Evolutionary conservation across 768 basidiomycete species (phyloP), one percentile per base, ranked within the genome.

Genomic region (Suillus luteus): DNA sequence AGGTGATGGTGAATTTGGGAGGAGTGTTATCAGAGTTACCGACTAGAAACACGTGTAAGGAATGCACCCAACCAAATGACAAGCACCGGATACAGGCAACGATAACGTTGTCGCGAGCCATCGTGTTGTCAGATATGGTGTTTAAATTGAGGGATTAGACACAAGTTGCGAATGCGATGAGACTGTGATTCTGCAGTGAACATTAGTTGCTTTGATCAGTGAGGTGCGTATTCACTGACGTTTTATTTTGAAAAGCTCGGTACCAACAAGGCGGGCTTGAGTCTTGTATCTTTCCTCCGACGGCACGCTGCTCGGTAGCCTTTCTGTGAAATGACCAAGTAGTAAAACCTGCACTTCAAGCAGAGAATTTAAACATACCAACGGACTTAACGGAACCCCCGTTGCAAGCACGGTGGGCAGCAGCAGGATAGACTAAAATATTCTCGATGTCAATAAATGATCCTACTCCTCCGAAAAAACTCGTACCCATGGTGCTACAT

Each of bases 11-110:
- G 71, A 92, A 91, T 43, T 75, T 19, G 0, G 83, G 83, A 69
- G 84, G 87, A 9, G 72, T 66, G 65, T 91, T 85, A 10, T 89
- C 90, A n/a, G 87, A 89, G 69, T 88, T 83, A 31, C 90, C 89
- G 66, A 87, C 88, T 90, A 62, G 60, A 15, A 55, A 46, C 62
- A 59, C 11, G 64, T n/a, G 44, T 31, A 27, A 9, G 40, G 24
- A 31, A 55, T n/a, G 9, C 5, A 52, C 12, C 1, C 27, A 22
- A 24, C 14, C 7, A 17, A 5, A 60, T 40, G 19, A n/a, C 15
- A 37, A 22, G 4, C 11, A 43, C 5, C 48, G 84, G 89, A 79
- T 70, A 90, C 90, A 69, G 64, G 83, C 87, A 69, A 91, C 75
- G 61, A 86, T 81, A 66, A 88, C 91, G 73, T 85, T 78, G 48